Evolutionary conservation across 257 asterid genomes (phyloP), one percentile per base, ranked within the genome.

Genomic region (Gardenia jasminoides): DNA sequence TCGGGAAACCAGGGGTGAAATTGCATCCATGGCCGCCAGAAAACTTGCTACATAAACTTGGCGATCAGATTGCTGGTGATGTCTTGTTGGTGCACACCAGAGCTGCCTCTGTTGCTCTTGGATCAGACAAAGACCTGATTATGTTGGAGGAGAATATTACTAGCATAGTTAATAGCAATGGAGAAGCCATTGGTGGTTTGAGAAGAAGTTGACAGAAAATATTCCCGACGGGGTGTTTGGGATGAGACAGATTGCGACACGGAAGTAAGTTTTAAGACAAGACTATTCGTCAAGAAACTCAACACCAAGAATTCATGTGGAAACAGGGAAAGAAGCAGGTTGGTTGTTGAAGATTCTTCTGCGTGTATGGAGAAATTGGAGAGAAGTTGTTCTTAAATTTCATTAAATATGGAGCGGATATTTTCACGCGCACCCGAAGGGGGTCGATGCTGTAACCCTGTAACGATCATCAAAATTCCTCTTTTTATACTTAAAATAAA

Each of bases 81-180:
- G 92, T 83, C 43, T 72, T 72, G 82, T 88, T 91, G 81, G 86
- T 67, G 86, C 94, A 91, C 48, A 88, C 66, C 48, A 61, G 74
- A 30, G 91, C 91, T 70, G 89, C 92, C 74, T 82, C 85, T 3
- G 94, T 87, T 0, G 93, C 89, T 77, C 97, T 80, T 50, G 94
- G 94, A 26, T 88, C 92, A 64, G 77, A 78, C 12, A 54, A 20
- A 4, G 86, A 85, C 31, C 31, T 75, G 30, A 75, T 87, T 46
- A 71, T 31, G 1, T 56, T 65, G 15, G 79, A 36, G 3, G 76
- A 62, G 3, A 74, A 68, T 16, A 87, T 0, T 11, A 83, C 39
- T 3, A 86, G 46, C 16, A 85, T 15, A 43, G 48, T 74, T 30
- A 80, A 65, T 24, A 74, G 58, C 28, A 24, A 1, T 15, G 2